Evolutionary conservation across 2,329 filamentous ascomycete genomes (phyloP), one percentile per base, ranked within the genome.

Genomic region (Xylaria sp.): DNA sequence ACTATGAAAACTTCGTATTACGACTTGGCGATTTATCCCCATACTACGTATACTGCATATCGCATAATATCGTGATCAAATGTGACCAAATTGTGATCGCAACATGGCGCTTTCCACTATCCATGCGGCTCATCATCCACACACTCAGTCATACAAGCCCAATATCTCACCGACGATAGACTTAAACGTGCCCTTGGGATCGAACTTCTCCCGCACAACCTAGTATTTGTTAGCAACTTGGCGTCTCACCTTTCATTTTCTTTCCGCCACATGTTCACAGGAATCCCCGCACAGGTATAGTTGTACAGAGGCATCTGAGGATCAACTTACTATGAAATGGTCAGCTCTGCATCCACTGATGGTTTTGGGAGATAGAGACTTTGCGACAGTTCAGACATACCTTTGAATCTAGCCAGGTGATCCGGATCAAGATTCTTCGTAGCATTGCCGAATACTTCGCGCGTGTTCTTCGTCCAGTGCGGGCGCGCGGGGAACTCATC

Each of bases 381-480:
- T 21, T 16, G 27, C 23, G 9, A 32, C 5, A 2, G 25, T 27
- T 53, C 5, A 32, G 35, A 63, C 21, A 84, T 81, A 21, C 78
- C 78, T 75, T 85, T 86, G 77, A 86, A 86, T 16, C 84, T 79
- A 3, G 78, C 76, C 13, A 85, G 76, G 67, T 86, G 79, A 77
- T 78, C 73, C 0, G 82, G 80, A 68, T 86, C 84, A 23, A 86
- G 70, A 58, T 86, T 84, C 76, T 84, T 83, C 48, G 80, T 81
- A 0, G 82, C 76, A 54, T 81, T 79, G 59, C 78, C 73, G 60
- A 85, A 82, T 9, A 86, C 80, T 25, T 84, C 82, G 21, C 84
- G 77, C 3, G 83, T 85, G 71, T 86, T 86, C 78, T 86, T 86
- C 12, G 84, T 86, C 84, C 84, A 86, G 75, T 86, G 84, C 35